Evolutionary conservation across 805 yeast genomes (phyloP).

Genomic region (Lipomyces oligophaga): DNA sequence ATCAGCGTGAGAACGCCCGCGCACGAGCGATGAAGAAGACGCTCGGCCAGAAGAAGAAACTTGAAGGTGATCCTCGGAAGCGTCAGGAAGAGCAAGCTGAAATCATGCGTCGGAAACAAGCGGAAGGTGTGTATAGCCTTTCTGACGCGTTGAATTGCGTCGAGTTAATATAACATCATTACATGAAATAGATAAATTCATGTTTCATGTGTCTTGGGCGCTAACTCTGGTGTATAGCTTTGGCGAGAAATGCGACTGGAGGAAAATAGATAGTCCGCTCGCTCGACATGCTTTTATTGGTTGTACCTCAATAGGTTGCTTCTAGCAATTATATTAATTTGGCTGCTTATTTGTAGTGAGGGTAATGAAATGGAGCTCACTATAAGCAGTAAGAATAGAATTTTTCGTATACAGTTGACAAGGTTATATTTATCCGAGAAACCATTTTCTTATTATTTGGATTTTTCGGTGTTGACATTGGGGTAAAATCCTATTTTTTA

Average conservation of each 20-base stretch:
- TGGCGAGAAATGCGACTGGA: slow-evolving; percentile 12
- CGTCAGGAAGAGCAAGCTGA: slow-evolving; percentile 89
- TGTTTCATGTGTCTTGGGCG: neutral
- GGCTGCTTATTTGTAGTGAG: no score
- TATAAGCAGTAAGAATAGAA: no score
- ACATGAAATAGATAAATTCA: neutral
- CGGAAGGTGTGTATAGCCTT: slow-evolving; percentile 48
- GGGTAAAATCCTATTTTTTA: no score
- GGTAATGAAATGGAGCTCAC: no score
- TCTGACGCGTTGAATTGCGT: neutral
- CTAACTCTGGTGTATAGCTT: slow-evolving; percentile 6
- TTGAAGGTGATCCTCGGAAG: slow-evolving; percentile 78
- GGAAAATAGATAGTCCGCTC: no score
- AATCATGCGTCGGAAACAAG: slow-evolving; percentile 83
- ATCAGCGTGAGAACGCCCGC: slow-evolving; percentile 92
- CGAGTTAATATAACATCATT: neutral
- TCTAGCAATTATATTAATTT: no score
- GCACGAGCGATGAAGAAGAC: slow-evolving; percentile 76
- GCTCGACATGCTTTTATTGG: no score
- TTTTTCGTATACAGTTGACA: no score
- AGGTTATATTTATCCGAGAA: no score
- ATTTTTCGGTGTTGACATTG: no score
- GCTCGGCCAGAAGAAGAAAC: slow-evolving; percentile 57
- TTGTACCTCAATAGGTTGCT: no score
- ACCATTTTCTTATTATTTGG: no score